Conservation (phyloP, 169 alveolate species). For the Fabrea salina region DNA sequence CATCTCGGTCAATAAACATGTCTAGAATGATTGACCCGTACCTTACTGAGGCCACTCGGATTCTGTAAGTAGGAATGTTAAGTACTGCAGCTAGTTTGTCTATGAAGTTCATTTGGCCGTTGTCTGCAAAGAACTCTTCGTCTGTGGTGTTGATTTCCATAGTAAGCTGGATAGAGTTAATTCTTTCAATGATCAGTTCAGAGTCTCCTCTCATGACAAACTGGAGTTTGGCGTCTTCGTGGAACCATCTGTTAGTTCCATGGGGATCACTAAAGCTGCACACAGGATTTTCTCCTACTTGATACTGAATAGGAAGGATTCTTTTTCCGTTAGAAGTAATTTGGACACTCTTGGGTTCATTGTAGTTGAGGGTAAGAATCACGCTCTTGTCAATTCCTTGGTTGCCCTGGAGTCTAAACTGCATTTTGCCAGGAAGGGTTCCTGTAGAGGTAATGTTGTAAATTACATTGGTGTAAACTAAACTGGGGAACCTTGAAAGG, state of each 20-base stretch:
- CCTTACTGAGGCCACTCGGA: constrained; percentile 36
- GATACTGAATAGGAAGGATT: constrained; percentile 10
- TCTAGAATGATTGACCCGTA: constrained; percentile 46
- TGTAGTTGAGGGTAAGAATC: constrained; percentile 19
- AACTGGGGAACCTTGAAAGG: background rate
- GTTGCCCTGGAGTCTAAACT: background rate
- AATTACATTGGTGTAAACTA: background rate
- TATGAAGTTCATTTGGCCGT: constrained; percentile 38
- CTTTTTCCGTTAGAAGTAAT: constrained; percentile 1
- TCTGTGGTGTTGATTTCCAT: constrained; percentile 46
- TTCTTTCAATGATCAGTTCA: background rate
- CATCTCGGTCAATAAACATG: background rate
- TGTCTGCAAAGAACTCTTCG: constrained; percentile 36
- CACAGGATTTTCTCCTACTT: background rate
- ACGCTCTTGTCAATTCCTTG: background rate
- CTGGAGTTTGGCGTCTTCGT: constrained; percentile 23
- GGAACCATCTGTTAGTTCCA: constrained; percentile 25
- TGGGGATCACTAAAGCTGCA: constrained; percentile 8
- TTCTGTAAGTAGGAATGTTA: constrained; percentile 42
- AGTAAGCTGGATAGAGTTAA: constrained; percentile 20
- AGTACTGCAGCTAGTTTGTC: constrained; percentile 47
- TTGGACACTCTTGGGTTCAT: constrained; percentile 32
- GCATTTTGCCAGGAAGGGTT: background rate
- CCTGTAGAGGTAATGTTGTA: background rate
- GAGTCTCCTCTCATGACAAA: constrained; percentile 8